Conservation (phyloP, 148 eudicot species). For the Oxyria digyna region DNA sequence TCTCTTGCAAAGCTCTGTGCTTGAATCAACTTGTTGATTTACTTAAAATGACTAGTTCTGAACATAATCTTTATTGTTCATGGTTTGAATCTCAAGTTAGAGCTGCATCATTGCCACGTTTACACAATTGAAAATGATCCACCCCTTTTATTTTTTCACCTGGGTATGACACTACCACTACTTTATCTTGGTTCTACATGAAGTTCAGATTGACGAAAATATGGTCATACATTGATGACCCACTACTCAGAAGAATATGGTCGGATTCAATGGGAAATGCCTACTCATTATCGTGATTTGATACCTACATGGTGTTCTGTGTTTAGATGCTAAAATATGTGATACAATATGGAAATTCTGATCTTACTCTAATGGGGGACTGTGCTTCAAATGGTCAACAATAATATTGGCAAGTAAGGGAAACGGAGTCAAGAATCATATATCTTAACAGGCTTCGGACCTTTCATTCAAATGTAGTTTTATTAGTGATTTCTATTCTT, state of each 20-base stretch:
- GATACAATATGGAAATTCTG: neutral
- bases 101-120: neutral
- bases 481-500: neutral
- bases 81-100: neutral
- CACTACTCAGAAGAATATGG: neutral
- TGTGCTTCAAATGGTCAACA: neutral
- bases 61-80: neutral
- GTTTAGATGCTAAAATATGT: neutral
- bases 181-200: neutral
- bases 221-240: neutral
- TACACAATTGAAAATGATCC: neutral
- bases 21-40: neutral
- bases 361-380: neutral
- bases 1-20: neutral
- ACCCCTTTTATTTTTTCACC: neutral
- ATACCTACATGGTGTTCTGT: neutral
- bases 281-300: neutral
- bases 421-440: neutral
- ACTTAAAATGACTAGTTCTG: neutral
- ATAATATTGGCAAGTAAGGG: neutral
- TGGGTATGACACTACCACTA: neutral
- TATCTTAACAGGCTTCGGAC: neutral
- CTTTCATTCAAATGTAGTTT: neutral
- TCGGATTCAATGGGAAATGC: neutral
- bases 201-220: neutral